Evolutionary conservation across 2,329 filamentous ascomycete genomes (phyloP), one percentile per base, ranked within the genome.

Genomic region (Microcyclosporella mali): DNA sequence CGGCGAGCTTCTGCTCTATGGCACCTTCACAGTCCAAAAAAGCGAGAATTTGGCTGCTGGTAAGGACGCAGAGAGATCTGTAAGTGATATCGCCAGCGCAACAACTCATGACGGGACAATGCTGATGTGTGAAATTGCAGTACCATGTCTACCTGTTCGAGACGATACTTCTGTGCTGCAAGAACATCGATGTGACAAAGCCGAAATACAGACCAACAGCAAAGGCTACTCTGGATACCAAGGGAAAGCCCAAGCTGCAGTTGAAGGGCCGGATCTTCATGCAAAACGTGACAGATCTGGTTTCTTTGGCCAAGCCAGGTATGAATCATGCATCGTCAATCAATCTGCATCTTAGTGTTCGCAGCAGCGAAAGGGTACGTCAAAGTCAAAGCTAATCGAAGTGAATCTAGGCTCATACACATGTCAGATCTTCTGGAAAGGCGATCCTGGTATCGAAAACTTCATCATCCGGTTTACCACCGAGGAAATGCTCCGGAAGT

Each of bases 91-190:
- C n/a, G n/a, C n/a, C n/a, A n/a, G n/a, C n/a, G n/a, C n/a, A 28
- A 45, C 18, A 15, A 16, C 17, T 4, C 28, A 19, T 33, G 6
- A 4, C 11, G 27, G n/a, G 10, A 36, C 15, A 10, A 7, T 25
- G 11, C 25, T 34, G 14, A 41, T 33, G 12, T n/a, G 27, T 25
- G 2, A 6, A 11, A 14, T 28, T 17, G 19, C 55, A 95, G 85
- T 98, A 97, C 64, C 90, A 94, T 65, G 94, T 98, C 49, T 98
- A 94, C 66, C 81, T 98, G 21, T 98, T 98, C 65, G 87, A 97
- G 64, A 85, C 81, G 61, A 98, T 98, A 45, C 72, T 98, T 33
- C 77, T 98, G 25, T 97, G 92, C 66, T 97, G 92, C 78, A 98
- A 97, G 71, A 92, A 97, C 61, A 77, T 92, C 40, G 85, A 88